Base-by-base conservation (phyloP, 192 early-diverging fungal genomes). In the Coemansia sp. region DNA sequence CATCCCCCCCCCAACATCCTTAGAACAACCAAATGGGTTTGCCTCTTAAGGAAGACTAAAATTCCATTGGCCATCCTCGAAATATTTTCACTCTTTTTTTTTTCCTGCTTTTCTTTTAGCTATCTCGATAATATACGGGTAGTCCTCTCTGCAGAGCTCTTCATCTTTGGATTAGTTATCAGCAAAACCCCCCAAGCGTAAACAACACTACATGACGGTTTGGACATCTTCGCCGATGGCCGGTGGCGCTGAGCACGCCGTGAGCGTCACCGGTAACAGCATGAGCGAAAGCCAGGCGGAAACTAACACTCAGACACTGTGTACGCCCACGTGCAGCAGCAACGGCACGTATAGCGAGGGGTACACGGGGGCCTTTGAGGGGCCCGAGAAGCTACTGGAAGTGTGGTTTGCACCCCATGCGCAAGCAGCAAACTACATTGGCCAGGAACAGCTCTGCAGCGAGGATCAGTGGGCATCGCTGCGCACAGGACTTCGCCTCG, bases 371-470 rank as follows among this genome's bases (percentile, higher is more conserved):
- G 72, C 76, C 60, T 98, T 98, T 72, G 96, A 98, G 73, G 96
- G 96, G 32, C 93, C 96, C 61, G 96, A 98, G 73, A 98, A 98
- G 77, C 84, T 98, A 30, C 75, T 98, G 60, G 96, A 98, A 68
- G 86, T 98, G 60, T 98, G 94, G 96, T 98, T 98, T 75, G 66
- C 76, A 15, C 42, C 78, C 10, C 40, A 42, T 3, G 36, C 63
- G 20, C 40, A 58, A 16, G 58, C 57, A 6, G 71, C 72, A 11
- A 11, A 40, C 52, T 31, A 21, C 49, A 58, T 57, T 50, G 39
- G 58, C 53, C 53, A 55, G 58, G 67, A 53, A 5, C 42, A 55
- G 36, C 53, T 63, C 38, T 21, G 50, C 51, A 36, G 51, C 52
- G 65, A 82, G 44, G 64, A 71, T 42, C 63, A 64, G 58, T 61